phyloP scores from a whole-genome alignment of 139 green algal species.

The Gonium pectorale region DNA sequence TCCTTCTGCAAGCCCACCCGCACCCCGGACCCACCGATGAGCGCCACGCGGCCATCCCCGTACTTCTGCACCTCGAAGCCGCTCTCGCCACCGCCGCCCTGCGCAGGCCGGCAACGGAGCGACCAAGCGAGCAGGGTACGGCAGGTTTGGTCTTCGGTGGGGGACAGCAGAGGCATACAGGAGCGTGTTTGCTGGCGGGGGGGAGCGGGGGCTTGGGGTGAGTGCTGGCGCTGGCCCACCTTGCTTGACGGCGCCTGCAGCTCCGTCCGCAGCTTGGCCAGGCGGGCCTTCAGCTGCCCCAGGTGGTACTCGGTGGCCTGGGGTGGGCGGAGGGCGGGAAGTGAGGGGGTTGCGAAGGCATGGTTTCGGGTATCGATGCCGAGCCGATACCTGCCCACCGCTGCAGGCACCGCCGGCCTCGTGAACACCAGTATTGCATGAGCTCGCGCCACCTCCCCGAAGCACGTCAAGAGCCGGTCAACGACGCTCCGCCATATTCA shows the following conservation, averaged over 20 bases:
- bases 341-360: too few species aligned
- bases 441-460: too few species aligned
- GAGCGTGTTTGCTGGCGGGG: background rate
- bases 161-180: too few species aligned
- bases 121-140: too few species aligned
- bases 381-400: too few species aligned
- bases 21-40: slow-evolving; percentile 82
- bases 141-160: too few species aligned
- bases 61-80: slow-evolving; percentile 99
- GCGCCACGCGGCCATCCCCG: slow-evolving; percentile 93
- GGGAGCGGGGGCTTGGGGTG: background rate
- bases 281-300: slow-evolving; percentile 95
- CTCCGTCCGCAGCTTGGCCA: slow-evolving; percentile 97
- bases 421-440: too few species aligned
- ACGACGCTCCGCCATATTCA: too few species aligned
- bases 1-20: background rate
- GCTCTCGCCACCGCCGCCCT: slow-evolving; percentile 77
- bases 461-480: too few species aligned
- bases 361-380: too few species aligned
- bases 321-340: background rate
- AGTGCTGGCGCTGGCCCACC: slow-evolving; percentile 53
- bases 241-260: slow-evolving; percentile 89
- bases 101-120: too few species aligned
- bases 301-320: slow-evolving; percentile 95
- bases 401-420: too few species aligned